A percentile compares a stretch with the other conserved stretches of the same genome.
Conservation (phyloP, 1,284 basidiomycete genomes). For the Ceratobasidium papillatum region DNA sequence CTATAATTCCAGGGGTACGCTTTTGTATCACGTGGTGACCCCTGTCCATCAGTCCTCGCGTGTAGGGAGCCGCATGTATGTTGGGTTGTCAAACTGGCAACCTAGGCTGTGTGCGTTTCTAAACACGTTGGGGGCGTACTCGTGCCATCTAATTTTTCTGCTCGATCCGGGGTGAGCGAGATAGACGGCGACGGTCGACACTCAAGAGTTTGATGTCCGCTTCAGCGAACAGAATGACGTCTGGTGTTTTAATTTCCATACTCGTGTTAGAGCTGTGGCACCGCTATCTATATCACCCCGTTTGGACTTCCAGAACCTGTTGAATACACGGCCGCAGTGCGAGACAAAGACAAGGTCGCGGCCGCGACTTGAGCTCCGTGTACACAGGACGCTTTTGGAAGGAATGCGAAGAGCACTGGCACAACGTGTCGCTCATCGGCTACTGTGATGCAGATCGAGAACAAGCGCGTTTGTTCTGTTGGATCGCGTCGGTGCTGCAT, state of each 20-base stretch:
- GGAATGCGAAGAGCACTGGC: not conserved
- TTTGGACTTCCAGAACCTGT: not conserved
- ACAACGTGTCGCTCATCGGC: slow-evolving; percentile 11
- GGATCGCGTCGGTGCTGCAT: not conserved
- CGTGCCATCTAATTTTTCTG: not conserved
- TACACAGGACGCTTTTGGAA: not conserved
- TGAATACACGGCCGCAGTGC: not conserved
- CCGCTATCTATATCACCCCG: not conserved
- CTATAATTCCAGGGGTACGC: not conserved
- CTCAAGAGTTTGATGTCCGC: not conserved
- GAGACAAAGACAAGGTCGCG: not conserved
- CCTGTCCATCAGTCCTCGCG: slow-evolving; percentile 9
- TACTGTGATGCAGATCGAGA: slow-evolving; percentile 2
- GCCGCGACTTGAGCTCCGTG: slow-evolving; percentile 6
- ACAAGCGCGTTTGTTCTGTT: slow-evolving; percentile 22
- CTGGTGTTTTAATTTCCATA: not conserved
- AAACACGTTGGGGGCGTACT: not conserved
- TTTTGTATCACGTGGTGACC: slow-evolving; percentile 15
- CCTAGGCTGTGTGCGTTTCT: not conserved
- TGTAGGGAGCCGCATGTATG: not conserved
- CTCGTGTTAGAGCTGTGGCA: not conserved
- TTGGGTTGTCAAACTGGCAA: not conserved
- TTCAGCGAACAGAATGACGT: not conserved
- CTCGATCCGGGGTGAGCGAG: not conserved
- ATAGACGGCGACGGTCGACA: not conserved